Base-by-base conservation (phyloP, 768 basidiomycete genomes). In the Termitomyces sp. region DNA sequence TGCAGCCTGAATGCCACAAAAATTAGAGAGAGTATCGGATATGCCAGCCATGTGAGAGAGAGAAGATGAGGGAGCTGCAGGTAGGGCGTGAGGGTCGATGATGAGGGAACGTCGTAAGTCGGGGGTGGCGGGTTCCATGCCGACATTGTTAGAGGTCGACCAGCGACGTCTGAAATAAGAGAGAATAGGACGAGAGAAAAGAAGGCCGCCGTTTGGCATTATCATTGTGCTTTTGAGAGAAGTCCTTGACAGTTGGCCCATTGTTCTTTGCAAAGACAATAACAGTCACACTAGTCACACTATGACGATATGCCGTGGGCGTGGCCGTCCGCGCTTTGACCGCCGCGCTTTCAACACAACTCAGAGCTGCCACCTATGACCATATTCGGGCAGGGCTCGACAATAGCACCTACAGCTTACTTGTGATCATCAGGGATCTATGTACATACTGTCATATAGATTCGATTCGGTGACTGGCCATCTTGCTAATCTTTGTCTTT, bases 1-100 rank as follows among this genome's bases (percentile, higher is more conserved):
- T 86, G 81, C 40, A 97, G 80, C 54, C 91, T 83, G 66, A 94
- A 92, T 35, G 87, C 87, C 68, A 95, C 83, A 66, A 98, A 90
- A 61, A 94, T 69, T 56, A 98, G 83, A 26, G 94, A 95, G 42
- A 96, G 73, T 30, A 97, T 85, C 33, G 93, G 93, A 62, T 92
- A 94, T 9, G 94, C 91, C 40, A 98, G 87, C 87, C 93, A 91
- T 67, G 90, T 81, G 12, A 96, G 82, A 23, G 93, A 92, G 31
- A 96, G 81, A 46, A 93, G 79, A 64, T 95, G 86, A 30, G 85
- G 78, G 37, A 94, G 86, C 61, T 85, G 79, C 49, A 98, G 86
- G 70, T 95, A 95, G 8, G 94, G 91, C 58, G 79, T 85, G 56
- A 94, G 84, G 21, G 73, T 67, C 5, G 75, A 68, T 49, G 68